Evolutionary conservation across 768 basidiomycete genomes (phyloP).

Genomic region (Collybiopsis confluens): DNA sequence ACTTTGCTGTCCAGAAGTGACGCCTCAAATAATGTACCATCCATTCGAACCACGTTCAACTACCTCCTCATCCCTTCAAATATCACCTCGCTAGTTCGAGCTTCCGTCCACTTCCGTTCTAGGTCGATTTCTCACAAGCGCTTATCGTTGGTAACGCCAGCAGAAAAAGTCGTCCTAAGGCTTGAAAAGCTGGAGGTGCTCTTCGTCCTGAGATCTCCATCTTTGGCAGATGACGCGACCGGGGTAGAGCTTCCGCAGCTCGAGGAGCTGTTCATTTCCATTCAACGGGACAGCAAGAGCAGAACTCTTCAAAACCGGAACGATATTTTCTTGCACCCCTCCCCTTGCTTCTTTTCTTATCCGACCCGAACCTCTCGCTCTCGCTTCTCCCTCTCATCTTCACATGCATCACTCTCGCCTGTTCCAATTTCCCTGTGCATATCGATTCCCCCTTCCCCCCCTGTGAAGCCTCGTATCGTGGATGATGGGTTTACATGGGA

Average conservation of each 20-base stretch:
- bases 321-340: not conserved
- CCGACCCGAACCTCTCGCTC: not conserved
- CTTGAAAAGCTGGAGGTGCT: constrained; percentile 11
- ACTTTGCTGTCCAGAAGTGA: not conserved
- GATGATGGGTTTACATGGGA: not conserved
- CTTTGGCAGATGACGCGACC: constrained; percentile 17
- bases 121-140: constrained; percentile 3
- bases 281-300: not conserved
- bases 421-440: not conserved
- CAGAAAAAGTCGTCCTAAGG: constrained; percentile 11
- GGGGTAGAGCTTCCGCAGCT: constrained; percentile 14
- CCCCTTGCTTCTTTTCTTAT: not conserved
- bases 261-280: not conserved
- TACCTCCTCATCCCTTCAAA: not conserved
- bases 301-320: too few relatives aligned
- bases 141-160: constrained; percentile 2
- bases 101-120: constrained; percentile 6
- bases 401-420: not conserved
- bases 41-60: not conserved
- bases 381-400: not conserved
- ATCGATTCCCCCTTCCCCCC: not conserved
- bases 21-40: not conserved
- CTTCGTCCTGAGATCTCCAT: too few relatives aligned
- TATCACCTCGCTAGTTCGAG: not conserved
- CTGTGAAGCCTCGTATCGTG: not conserved